A percentile compares a stretch with the other conserved stretches of the same genome.
Evolutionary conservation across 2,329 filamentous ascomycete genomes (phyloP).

Genomic region (Monosporascus sp.): DNA sequence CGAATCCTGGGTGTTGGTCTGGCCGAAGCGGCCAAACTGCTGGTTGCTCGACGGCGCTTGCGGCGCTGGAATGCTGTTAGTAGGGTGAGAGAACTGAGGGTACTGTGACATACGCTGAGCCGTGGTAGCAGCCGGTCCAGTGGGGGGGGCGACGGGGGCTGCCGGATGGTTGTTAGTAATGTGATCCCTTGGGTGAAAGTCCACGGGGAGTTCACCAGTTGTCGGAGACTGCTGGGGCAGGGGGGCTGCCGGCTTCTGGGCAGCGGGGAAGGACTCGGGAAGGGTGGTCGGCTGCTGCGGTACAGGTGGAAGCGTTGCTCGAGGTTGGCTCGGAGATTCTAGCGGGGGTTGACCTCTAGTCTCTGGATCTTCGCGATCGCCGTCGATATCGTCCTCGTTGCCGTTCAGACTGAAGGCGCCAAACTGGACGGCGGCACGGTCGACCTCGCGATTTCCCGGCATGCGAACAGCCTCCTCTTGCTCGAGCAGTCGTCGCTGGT

Average conservation of each 20-base stretch:
- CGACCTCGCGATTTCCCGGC: slow-evolving; percentile 93
- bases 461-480: slow-evolving; percentile 98
- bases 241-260: slow-evolving; percentile 49
- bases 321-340: slow-evolving; percentile 83
- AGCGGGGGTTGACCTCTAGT: slow-evolving; percentile 89
- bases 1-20: slow-evolving; percentile 55
- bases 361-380: slow-evolving; percentile 91
- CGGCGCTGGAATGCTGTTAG: slow-evolving; percentile 37
- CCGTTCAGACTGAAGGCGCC: slow-evolving; percentile 89
- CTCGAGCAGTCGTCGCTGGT: slow-evolving; percentile 81
- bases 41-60: slow-evolving; percentile 54
- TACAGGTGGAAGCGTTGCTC: slow-evolving; percentile 78
- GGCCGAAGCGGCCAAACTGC: slow-evolving; percentile 67
- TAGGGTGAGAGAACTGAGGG: slow-evolving; percentile 26
- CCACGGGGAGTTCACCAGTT: slow-evolving; percentile 21
- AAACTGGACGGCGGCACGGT: slow-evolving; percentile 90
- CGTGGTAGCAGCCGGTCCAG: slow-evolving; percentile 18
- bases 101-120: slow-evolving; percentile 22
- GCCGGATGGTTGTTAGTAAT: slow-evolving; percentile 20
- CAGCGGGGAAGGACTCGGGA: slow-evolving; percentile 46
- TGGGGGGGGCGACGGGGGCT: slow-evolving; percentile 23
- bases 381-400: slow-evolving; percentile 82
- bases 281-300: slow-evolving; percentile 48
- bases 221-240: slow-evolving; percentile 32
- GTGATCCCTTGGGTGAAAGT: slow-evolving; percentile 1